A percentile compares a stretch with the other conserved stretches of the same genome.
Conservation (phyloP, 2,329 filamentous ascomycete genomes). For the Fusarium sacchari region DNA sequence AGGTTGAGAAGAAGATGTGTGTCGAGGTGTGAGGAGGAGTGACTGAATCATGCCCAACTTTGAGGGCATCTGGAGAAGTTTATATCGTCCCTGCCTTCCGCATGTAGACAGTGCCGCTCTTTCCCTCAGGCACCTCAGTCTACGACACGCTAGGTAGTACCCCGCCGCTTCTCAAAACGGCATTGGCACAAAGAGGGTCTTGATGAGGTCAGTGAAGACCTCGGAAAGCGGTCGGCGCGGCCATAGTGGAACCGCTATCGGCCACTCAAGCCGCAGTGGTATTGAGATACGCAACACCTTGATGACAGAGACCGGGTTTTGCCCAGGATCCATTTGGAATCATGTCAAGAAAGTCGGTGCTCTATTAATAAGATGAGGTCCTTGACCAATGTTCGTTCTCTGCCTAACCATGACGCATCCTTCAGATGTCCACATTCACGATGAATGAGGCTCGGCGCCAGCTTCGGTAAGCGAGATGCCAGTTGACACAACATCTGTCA, state of each 20-base stretch:
- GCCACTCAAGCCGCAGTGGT: conserved; percentile 15
- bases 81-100: conserved; percentile 25
- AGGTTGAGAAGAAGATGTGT: not conserved
- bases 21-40: conserved; percentile 6
- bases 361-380: not conserved
- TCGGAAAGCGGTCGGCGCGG: conserved; percentile 33
- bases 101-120: conserved; percentile 13
- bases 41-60: not conserved
- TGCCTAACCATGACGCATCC: not conserved
- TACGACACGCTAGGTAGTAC: not conserved
- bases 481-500: conserved; percentile 36
- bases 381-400: not conserved
- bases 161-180: conserved; percentile 10
- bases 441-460: conserved; percentile 32
- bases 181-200: no score
- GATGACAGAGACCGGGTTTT: conserved; percentile 32
- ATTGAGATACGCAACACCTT: conserved; percentile 32
- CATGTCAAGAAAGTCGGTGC: not conserved
- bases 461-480: conserved; percentile 30
- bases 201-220: conserved; percentile 41
- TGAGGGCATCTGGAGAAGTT: conserved; percentile 20
- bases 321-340: conserved; percentile 31
- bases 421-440: not conserved
- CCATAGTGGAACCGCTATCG: conserved; percentile 36
- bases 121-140: not conserved